phyloP scores from a whole-genome alignment of 139 green algal genomes.

The Auxenochlorella protothecoides region DNA sequence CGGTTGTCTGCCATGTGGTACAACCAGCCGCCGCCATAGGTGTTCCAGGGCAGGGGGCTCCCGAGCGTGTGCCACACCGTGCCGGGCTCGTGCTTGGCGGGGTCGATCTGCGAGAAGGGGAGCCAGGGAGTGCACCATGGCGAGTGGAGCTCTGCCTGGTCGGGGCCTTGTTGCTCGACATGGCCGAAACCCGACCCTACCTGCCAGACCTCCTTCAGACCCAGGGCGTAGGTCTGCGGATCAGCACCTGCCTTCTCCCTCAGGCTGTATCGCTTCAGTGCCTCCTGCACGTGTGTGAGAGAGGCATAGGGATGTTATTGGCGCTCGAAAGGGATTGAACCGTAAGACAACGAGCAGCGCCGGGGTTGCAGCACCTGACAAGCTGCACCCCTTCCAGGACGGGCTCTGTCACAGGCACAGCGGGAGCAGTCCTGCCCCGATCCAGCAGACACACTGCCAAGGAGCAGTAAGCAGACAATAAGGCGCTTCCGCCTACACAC shows the following conservation, averaged over 20 bases:
- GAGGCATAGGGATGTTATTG: too few relatives aligned
- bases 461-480: background rate
- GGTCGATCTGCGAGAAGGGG: constrained; percentile 21
- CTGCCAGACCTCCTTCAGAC: constrained; percentile 89
- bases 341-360: too few relatives aligned
- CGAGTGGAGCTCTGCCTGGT: background rate
- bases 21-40: constrained; percentile 82
- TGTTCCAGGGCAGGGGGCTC: constrained; percentile 54
- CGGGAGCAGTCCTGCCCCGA: too few relatives aligned
- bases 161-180: background rate
- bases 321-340: too few relatives aligned
- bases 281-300: constrained; percentile 30
- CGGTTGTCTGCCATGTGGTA: constrained; percentile 83
- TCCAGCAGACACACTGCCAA: too few relatives aligned
- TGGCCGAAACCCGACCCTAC: constrained; percentile 11
- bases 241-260: constrained; percentile 44
- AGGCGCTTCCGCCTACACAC: constrained; percentile 10
- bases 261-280: constrained; percentile 62
- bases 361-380: too few relatives aligned
- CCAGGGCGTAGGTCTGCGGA: constrained; percentile 81
- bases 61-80: constrained; percentile 76
- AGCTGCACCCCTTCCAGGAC: background rate
- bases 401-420: background rate
- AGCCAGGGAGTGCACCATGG: background rate
- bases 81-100: constrained; percentile 56